A percentile compares a stretch with the other conserved stretches of the same genome.
These are phyloP conservation scores for Paecilomyces dactylethromorphus DNA, from an alignment of 2,329 filamentous ascomycete genomes.

Conservation along the genomic window DNA sequence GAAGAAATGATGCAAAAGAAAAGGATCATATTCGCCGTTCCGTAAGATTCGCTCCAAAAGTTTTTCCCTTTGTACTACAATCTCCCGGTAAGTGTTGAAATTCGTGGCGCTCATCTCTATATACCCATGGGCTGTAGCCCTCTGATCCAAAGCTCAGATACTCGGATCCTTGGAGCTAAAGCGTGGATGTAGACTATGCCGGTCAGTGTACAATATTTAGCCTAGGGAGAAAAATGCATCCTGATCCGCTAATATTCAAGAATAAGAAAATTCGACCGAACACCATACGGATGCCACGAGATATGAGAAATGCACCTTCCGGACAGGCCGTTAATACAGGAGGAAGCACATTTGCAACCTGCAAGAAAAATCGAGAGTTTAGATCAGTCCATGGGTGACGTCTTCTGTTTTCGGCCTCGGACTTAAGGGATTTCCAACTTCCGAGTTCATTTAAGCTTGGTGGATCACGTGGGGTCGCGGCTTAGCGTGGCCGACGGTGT, in stretches of 20 bases:
- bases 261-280: not conserved
- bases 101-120: slow-evolving; percentile 19
- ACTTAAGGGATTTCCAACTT: too few species aligned
- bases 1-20: slow-evolving; percentile 31
- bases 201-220: not conserved
- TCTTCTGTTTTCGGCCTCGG: too few species aligned
- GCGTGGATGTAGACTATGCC: not conserved
- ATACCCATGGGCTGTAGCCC: not conserved
- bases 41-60: slow-evolving; percentile 18
- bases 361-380: too few species aligned
- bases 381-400: too few species aligned
- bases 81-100: slow-evolving; percentile 19
- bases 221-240: not conserved
- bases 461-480: slow-evolving; percentile 7
- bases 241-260: not conserved
- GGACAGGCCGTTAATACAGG: too few species aligned
- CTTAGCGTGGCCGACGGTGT: slow-evolving; percentile 5
- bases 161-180: not conserved
- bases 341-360: too few species aligned
- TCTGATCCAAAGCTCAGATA: not conserved
- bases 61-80: slow-evolving; percentile 16
- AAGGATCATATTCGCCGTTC: slow-evolving; percentile 22
- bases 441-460: not conserved
- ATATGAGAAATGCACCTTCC: not conserved
- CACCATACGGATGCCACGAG: not conserved